phyloP scores from a whole-genome alignment of 306 rosid genomes.

The Ochetophila trinervis region DNA sequence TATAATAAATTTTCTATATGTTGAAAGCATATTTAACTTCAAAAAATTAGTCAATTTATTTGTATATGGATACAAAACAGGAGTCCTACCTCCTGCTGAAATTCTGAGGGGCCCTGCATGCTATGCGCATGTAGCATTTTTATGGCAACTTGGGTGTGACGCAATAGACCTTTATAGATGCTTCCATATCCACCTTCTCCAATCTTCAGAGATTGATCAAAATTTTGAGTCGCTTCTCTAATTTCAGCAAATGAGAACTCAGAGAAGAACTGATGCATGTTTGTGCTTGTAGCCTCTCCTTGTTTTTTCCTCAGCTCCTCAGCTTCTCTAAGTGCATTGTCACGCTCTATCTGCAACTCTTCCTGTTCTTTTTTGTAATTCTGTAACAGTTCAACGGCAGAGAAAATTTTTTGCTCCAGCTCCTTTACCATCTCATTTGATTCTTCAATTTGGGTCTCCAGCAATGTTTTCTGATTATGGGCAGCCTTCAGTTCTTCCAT shows the following conservation, averaged over 20 bases:
- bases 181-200: conserved; percentile 97
- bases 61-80: background rate
- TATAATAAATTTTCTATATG: background rate
- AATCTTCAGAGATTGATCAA: conserved; percentile 55
- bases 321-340: conserved; percentile 61
- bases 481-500: conserved; percentile 52
- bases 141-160: conserved; percentile 79
- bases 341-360: conserved; percentile 52
- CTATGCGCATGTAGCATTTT: conserved; percentile 52
- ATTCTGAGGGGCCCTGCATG: conserved; percentile 70
- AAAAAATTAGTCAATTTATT: background rate
- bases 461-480: conserved; percentile 38
- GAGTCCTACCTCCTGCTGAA: conserved; percentile 75
- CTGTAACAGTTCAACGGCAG: conserved; percentile 46
- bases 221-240: conserved; percentile 59
- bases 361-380: conserved; percentile 58
- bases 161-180: conserved; percentile 61
- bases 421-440: conserved; percentile 41
- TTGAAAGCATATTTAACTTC: background rate
- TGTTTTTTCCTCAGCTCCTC: conserved; percentile 58
- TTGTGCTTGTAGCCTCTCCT: conserved; percentile 46
- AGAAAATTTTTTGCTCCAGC: conserved; percentile 51
- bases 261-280: conserved; percentile 44
- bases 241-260: conserved; percentile 65
- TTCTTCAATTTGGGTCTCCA: conserved; percentile 54